Evolutionary conservation across 176 grass and related monocot genomes (phyloP), one percentile per base, ranked within the genome.

Genomic region (Puya raimondii): DNA sequence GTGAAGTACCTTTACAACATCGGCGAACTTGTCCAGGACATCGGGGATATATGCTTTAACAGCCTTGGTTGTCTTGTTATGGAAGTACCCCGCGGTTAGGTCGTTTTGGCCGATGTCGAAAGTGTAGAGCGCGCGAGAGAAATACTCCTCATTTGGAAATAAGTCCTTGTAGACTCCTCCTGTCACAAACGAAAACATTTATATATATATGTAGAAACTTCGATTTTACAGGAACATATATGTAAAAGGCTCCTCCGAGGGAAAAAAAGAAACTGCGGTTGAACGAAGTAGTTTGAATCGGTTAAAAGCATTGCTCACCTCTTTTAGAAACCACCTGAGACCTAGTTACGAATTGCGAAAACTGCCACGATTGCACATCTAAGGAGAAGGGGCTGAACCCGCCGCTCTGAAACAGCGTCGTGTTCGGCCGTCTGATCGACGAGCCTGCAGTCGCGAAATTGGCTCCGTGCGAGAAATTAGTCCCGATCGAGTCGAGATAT

Each of bases 101-200:
- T 93, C 94, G 12, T 99, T 99, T 76, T 99, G 94, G 20, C 94
- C 94, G 2, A 99, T 93, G 68, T 99, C 94, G 10, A 99, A 99
- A 48, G 94, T 93, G 78, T 99, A 99, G 12, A 99, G 84, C 9
- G 94, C 87, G 69, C 85, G 78, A 48, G 94, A 91, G 85, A 91
- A 93, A 67, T 84, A 84, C 53, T 93, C 85, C 9, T 84, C 69
- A 17, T 73, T 90, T 13, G 94, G 94, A 48, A 99, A 74, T 51
- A 91, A 64, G 72, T 80, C 74, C 74, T 54, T 88, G 56, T 83
- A 99, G 66, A 91, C 69, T 27, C 89, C 94, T 47, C 84, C 86
- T 90, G 50, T 42, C 23, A 67, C 12, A 3, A 50, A 67, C 1
- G 23, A 66, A 65, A 42, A 7, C 33, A 4, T 42, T 26, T 26